Evolutionary conservation across 78 protist species (phyloP).

Genomic region (Dictyostelium intermedium): DNA sequence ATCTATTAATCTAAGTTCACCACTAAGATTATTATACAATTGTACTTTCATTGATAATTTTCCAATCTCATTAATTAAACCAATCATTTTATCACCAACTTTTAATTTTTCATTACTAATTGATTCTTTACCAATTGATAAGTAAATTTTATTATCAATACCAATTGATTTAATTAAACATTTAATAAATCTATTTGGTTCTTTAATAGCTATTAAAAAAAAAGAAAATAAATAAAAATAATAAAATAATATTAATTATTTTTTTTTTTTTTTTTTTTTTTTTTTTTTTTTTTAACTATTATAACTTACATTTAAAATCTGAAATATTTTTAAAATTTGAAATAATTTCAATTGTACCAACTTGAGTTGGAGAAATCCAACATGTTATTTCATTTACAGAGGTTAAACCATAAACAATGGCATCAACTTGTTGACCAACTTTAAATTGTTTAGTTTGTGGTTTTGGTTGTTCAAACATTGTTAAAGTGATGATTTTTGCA

Average conservation of each 20-base stretch:
- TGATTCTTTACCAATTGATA: not conserved
- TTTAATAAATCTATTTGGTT: not conserved
- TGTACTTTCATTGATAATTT: not conserved
- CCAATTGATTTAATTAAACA: not conserved
- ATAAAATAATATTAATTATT: not conserved
- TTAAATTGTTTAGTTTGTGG: not conserved
- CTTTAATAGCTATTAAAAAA: not conserved
- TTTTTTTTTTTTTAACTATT: no score
- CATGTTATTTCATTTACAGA: not conserved
- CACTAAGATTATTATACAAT: not conserved
- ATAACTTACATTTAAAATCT: not conserved
- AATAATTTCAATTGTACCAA: slow-evolving; percentile 20
- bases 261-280: not conserved
- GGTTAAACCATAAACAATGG: not conserved
- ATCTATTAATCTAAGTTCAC: slow-evolving; percentile 2
- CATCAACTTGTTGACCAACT: not conserved
- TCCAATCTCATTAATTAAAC: not conserved
- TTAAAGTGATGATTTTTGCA: not conserved
- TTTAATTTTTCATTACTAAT: not conserved
- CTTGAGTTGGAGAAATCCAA: not conserved
- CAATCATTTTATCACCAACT: not conserved
- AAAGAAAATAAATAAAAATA: not conserved
- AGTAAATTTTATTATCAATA: slow-evolving; percentile 1
- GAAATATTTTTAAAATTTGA: slow-evolving; percentile 11
- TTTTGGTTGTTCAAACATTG: not conserved